A percentile compares a stretch with the other conserved stretches of the same genome.
Evolutionary conservation across 2,329 filamentous ascomycete genomes (phyloP).

Genomic region (Fusarium sp.): DNA sequence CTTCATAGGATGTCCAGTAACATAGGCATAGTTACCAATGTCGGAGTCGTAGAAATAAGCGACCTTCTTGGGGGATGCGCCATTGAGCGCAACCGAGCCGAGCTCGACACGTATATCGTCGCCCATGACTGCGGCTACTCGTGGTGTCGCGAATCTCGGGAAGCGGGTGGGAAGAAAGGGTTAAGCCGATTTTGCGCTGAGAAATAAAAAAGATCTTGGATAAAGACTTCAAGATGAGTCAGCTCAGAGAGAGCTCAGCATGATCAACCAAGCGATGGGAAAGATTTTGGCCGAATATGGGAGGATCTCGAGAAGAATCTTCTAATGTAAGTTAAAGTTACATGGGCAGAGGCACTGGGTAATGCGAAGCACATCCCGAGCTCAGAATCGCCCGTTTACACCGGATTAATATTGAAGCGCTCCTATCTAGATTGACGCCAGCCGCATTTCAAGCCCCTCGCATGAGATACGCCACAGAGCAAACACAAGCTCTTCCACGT

Average conservation of each 20-base stretch:
- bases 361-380: conserved; percentile 39
- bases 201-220: not conserved
- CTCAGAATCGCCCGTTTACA: conserved; percentile 30
- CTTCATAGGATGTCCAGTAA: conserved; percentile 98
- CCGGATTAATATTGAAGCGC: conserved; percentile 52
- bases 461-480: conserved; percentile 33
- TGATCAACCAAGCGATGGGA: conserved; percentile 31
- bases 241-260: conserved; percentile 44
- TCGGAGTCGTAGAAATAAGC: conserved; percentile 99
- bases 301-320: conserved; percentile 36
- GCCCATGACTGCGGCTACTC: conserved; percentile 51
- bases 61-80: conserved; percentile 78
- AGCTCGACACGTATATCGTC: conserved; percentile 57
- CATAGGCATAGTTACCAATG: conserved; percentile 98
- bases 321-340: conserved; percentile 38
- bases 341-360: conserved; percentile 38
- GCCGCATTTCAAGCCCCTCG: conserved; percentile 24
- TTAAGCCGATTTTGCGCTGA: conserved; percentile 6
- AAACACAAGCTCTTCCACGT: conserved; percentile 30
- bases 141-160: conserved; percentile 33
- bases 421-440: conserved; percentile 23
- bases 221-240: conserved; percentile 13
- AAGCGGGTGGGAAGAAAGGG: conserved; percentile 19
- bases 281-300: conserved; percentile 12
- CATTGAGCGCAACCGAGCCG: conserved; percentile 62